Evolutionary conservation across 441 rosid species (phyloP).

Genomic region (Populus hybrid): DNA sequence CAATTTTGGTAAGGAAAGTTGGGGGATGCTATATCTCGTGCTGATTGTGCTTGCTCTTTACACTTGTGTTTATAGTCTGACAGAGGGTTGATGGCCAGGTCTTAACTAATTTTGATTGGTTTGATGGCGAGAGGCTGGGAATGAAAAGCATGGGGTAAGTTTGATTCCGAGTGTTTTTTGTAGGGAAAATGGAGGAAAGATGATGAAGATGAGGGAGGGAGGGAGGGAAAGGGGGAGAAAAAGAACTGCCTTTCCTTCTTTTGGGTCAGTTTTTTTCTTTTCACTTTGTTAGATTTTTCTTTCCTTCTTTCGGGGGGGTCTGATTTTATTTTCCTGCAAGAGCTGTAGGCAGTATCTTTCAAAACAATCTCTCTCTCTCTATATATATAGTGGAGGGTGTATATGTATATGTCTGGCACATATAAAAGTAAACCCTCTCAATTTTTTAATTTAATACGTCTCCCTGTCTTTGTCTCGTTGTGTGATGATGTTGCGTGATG

Average conservation of each 20-base stretch:
- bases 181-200: constrained; percentile 11
- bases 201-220: not conserved
- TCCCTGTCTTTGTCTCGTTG: not conserved
- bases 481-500: not conserved
- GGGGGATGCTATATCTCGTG: not conserved
- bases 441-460: constrained; percentile 11
- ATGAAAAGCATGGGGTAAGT: not conserved
- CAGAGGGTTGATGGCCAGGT: constrained; percentile 20
- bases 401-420: constrained; percentile 25
- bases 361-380: not conserved
- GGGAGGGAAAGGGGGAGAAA: not conserved
- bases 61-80: constrained; percentile 33
- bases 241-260: constrained; percentile 8
- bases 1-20: constrained; percentile 22
- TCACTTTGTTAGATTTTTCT: not conserved
- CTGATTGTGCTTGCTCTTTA: constrained; percentile 16
- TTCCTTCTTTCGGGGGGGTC: not conserved
- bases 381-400: constrained; percentile 31
- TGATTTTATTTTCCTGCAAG: constrained; percentile 21
- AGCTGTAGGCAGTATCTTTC: constrained; percentile 15
- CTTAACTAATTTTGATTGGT: constrained; percentile 23
- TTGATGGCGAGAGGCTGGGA: constrained; percentile 18
- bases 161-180: constrained; percentile 9
- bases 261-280: not conserved
- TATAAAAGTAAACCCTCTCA: constrained; percentile 13